Base-by-base conservation (phyloP, 768 basidiomycete species). In the Kwoniella europaea region DNA sequence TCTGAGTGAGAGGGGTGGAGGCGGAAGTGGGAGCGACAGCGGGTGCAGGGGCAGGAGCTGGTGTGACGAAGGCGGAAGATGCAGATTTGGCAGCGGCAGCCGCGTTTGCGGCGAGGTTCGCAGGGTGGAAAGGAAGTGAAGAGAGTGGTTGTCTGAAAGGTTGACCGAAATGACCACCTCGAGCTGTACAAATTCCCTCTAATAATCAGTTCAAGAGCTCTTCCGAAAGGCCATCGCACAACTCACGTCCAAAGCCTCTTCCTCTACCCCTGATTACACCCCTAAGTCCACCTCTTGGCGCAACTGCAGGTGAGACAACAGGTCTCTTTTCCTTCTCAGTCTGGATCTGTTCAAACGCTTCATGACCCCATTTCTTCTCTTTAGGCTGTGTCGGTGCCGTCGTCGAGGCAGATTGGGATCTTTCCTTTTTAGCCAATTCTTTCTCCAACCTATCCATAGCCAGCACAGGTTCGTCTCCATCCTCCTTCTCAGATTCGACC, bases 311-410 rank as follows among this genome's bases (percentile, higher is more conserved):
- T 24, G 41, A 29, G n/a, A 44, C 16, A 9, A 46, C n/a, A 55
- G 64, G 20, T 22, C 53, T 61, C 58, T 59, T 60, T 66, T 68
- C 56, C 12, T 62, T 52, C 27, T 55, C 29, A 2, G 63, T 62
- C 15, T 55, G 57, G 6, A 74, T 70, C 35, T 70, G 68, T 55
- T 81, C 79, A 56, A 69, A 81, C 2, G 57, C 79, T 41, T 81
- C 78, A 59, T 81, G 79, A 22, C 79, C 79, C 79, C 77, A 81
- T 35, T 76, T 64, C 52, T 55, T 66, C 54, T 74, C 67, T 24
- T 62, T 55, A 22, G 61, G 50, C 18, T 24, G 63, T 16, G 46
- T 27, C 35, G 46, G 22, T 16, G 12, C 50, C 13, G 35, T 35
- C 35, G 35, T 35, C 35, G 41, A 2, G 7, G 42, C 18, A 57